Evolutionary conservation across 164 flowering plant species (phyloP).

Genomic region (Chimonanthus praecox): DNA sequence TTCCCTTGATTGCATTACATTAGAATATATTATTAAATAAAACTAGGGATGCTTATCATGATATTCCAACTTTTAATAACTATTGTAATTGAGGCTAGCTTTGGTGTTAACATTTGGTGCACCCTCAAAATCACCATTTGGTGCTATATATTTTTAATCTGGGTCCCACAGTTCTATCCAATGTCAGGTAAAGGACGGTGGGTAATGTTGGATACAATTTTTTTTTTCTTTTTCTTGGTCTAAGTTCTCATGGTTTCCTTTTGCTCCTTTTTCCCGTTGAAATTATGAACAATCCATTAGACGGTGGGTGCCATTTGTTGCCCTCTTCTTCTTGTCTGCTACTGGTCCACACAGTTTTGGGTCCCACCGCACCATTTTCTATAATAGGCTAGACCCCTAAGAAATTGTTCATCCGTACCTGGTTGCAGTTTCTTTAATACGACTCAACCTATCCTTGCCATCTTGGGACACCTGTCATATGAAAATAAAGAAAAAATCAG

Average conservation of each 20-base stretch:
- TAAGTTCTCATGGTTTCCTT: neutral
- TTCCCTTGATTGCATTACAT: slow-evolving; percentile 8
- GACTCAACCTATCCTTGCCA: too few species aligned
- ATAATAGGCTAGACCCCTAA: neutral
- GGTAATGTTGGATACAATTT: too few species aligned
- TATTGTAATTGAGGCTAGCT: too few species aligned
- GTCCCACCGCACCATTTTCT: neutral
- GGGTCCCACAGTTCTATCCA: neutral
- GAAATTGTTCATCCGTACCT: too few species aligned
- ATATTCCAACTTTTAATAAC: too few species aligned
- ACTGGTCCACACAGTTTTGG: neutral
- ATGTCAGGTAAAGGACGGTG: neutral
- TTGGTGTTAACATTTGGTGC: too few species aligned
- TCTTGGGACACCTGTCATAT: too few species aligned
- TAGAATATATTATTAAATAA: slow-evolving; percentile 7
- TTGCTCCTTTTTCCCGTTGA: neutral
- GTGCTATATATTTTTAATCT: too few species aligned
- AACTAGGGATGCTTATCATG: too few species aligned
- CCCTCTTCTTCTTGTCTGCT: neutral
- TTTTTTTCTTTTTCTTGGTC: neutral
- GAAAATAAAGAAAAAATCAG: too few species aligned
- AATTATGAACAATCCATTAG: neutral
- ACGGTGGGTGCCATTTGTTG: neutral
- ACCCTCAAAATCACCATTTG: too few species aligned
- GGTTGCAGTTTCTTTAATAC: too few species aligned